phyloP scores from a whole-genome alignment of 2,329 filamentous ascomycete genomes.

The Akanthomyces uredinophilus region DNA sequence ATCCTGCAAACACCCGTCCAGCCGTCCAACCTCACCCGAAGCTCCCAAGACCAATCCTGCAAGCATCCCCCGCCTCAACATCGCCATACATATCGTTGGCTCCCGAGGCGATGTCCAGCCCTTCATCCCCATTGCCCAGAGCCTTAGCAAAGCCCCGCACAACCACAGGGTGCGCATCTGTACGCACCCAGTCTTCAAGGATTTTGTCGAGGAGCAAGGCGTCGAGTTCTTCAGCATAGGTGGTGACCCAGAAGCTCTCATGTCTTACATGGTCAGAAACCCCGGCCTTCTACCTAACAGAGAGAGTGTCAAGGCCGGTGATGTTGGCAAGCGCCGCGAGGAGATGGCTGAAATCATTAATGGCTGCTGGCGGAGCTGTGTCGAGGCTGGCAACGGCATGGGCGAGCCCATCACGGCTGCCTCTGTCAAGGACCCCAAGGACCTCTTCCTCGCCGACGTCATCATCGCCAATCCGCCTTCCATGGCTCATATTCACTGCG shows the following conservation, averaged over 20 bases:
- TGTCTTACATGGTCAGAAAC: constrained; percentile 38
- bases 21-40: not conserved
- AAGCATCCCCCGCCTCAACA: constrained; percentile 17
- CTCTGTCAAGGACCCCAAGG: constrained; percentile 21
- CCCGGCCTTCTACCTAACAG: constrained; percentile 34
- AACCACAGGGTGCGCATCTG: constrained; percentile 53
- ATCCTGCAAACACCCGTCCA: not conserved
- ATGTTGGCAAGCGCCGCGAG: constrained; percentile 30
- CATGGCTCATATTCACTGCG: constrained; percentile 49
- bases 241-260: constrained; percentile 48
- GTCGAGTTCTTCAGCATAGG: constrained; percentile 55
- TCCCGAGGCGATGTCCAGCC: constrained; percentile 20
- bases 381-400: constrained; percentile 32
- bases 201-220: constrained; percentile 47
- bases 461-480: constrained; percentile 52
- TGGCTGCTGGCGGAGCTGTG: constrained; percentile 33
- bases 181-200: constrained; percentile 49
- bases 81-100: constrained; percentile 22
- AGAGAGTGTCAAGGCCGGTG: constrained; percentile 32
- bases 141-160: constrained; percentile 24
- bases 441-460: constrained; percentile 47
- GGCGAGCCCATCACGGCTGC: constrained; percentile 24
- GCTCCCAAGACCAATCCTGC: not conserved
- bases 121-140: constrained; percentile 13
- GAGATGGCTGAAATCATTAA: constrained; percentile 35